These are phyloP conservation scores for Trichoderma aggressivum DNA, from an alignment of 2,329 filamentous ascomycete species.

Conservation along the genomic window DNA sequence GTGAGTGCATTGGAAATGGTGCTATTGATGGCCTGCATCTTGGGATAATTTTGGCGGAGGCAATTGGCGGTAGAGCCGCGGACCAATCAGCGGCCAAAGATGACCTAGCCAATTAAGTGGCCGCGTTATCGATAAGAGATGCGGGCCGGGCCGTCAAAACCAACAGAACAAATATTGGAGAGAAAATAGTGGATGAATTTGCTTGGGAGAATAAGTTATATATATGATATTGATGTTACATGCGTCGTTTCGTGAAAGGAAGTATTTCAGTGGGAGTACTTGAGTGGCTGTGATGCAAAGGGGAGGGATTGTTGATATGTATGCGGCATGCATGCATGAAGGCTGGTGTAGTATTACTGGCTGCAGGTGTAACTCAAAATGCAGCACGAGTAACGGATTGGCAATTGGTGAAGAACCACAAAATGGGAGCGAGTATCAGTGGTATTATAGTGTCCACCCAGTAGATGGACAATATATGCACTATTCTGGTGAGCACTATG, in stretches of 20 bases:
- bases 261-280: too few species aligned
- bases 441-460: neutral
- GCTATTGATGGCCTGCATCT: neutral
- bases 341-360: neutral
- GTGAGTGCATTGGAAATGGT: constrained; percentile 2
- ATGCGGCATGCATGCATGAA: neutral
- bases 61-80: constrained; percentile 13
- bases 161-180: neutral
- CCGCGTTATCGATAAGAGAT: constrained; percentile 13
- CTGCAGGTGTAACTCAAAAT: neutral
- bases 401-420: neutral
- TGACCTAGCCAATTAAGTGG: constrained; percentile 9
- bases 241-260: too few species aligned
- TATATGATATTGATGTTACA: neutral
- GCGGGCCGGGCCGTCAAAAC: constrained; percentile 8
- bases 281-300: neutral
- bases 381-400: neutral
- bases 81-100: constrained; percentile 10
- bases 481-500: neutral
- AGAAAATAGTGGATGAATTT: neutral
- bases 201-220: neutral
- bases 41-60: constrained; percentile 9
- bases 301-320: neutral
- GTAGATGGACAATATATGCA: neutral
- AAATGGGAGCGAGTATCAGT: neutral